Conservation (phyloP, 352 stramenopile species). For the Pythium rishiriense region DNA sequence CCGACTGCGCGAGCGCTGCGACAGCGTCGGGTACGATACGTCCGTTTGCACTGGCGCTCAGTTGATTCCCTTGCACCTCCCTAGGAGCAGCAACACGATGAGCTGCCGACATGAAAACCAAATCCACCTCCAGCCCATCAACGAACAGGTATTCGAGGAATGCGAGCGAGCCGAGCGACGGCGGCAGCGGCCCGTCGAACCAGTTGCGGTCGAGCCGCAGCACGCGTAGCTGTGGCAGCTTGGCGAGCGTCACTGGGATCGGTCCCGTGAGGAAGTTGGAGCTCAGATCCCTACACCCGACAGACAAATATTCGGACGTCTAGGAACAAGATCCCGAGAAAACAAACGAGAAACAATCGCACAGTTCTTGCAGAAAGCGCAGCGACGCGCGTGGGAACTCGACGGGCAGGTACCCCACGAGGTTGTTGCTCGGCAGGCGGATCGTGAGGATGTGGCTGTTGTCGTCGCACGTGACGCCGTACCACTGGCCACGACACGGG, state of each 20-base stretch:
- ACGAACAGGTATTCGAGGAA: conserved; percentile 62
- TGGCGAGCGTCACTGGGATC: conserved; percentile 47
- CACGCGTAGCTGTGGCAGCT: conserved; percentile 36
- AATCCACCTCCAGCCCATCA: too few species aligned
- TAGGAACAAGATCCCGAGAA: not conserved
- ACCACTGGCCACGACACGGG: conserved; percentile 70
- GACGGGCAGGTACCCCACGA: conserved; percentile 50
- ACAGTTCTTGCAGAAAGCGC: conserved; percentile 60
- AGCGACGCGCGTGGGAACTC: conserved; percentile 54
- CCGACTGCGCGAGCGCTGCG: conserved; percentile 43
- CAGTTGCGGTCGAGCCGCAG: conserved; percentile 62
- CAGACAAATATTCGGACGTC: not conserved
- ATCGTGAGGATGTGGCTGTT: conserved; percentile 55
- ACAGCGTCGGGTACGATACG: conserved; percentile 40
- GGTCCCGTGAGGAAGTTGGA: conserved; percentile 63
- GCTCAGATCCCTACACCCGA: conserved; percentile 64
- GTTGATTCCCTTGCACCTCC: conserved; percentile 57
- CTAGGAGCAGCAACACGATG: conserved; percentile 18
- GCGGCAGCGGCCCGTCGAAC: conserved; percentile 44
- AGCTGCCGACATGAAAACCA: too few species aligned
- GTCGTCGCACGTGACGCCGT: conserved; percentile 59
- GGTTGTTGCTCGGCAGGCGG: conserved; percentile 60
- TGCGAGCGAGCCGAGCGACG: conserved; percentile 39
- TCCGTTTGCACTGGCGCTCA: conserved; percentile 33
- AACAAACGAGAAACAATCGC: not conserved